Base-by-base conservation (phyloP, 345 rosid species). In the Barbarea vulgaris region DNA sequence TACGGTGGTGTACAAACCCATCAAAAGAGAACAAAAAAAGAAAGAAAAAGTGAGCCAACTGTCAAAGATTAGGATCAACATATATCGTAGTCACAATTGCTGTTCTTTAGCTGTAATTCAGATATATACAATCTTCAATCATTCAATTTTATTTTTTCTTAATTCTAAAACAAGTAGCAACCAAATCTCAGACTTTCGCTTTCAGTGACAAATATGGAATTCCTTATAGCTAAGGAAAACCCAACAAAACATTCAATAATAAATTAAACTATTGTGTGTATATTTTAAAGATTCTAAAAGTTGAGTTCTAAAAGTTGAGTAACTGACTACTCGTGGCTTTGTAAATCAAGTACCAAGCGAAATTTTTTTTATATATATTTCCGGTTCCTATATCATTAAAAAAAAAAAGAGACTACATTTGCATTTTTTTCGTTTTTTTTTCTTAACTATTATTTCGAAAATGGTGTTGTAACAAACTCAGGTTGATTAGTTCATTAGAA, bases 51-150 rank as follows among this genome's bases (percentile, higher is more conserved):
- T 17, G 22, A 55, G 60, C 9, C 18, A 44, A 15, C 50, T 51
- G 74, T 70, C 70, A 73, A 72, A 42, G 48, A 54, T 42, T 64
- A 41, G 2, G 70, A 31, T 42, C 65, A 46, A 44, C 30, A 22
- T 30, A 61, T 24, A 37, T 44, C 15, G 58, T 42, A 21, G 28
- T 27, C 57, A 54, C 11, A 55, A 9, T 55, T 31, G 57, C 33
- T 41, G 63, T 39, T 39, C 22, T 27, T 53, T 51, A 63, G 63
- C 70, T 62, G 76, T 72, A 50, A 5, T 18, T 6, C 39, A 63
- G 46, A 19, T 15, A 24, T 21, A 25, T 21, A 19, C 37, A 52
- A 39, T 7, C 37, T 21, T 63, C 3, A 50, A 27, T 39, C 42
- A 15, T 51, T 50, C 41, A 60, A 9, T 34, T 36, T 24, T 19